These are phyloP conservation scores for Emmonsiellopsis sp. DNA, from an alignment of 2,329 filamentous ascomycete genomes.

Conservation along the genomic window DNA sequence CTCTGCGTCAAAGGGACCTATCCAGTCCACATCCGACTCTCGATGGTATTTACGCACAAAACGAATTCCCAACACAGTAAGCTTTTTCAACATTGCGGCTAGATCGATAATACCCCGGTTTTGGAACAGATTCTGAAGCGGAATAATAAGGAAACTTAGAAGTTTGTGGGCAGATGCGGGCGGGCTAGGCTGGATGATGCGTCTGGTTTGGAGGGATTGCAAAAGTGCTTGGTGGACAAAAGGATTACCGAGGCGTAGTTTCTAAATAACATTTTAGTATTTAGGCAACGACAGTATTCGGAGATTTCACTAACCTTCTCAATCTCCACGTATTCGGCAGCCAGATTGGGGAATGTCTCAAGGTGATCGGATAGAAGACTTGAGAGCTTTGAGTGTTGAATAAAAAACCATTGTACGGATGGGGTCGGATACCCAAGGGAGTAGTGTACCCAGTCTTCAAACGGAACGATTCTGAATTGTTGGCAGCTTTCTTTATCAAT, in stretches of 20 bases:
- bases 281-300: neutral
- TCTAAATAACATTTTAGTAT: conserved; percentile 15
- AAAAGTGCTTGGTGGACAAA: conserved; percentile 29
- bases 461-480: conserved; percentile 29
- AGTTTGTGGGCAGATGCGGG: conserved; percentile 12
- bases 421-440: conserved; percentile 25
- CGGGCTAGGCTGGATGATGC: conserved; percentile 1
- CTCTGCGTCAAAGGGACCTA: conserved; percentile 21
- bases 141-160: conserved; percentile 27
- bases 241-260: conserved; percentile 26
- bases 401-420: conserved; percentile 30
- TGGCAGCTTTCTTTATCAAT: conserved; percentile 31
- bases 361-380: conserved; percentile 20
- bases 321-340: conserved; percentile 24
- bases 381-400: conserved; percentile 26
- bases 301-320: conserved; percentile 22
- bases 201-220: conserved; percentile 17
- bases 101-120: conserved; percentile 20
- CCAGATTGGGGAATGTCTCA: conserved; percentile 21
- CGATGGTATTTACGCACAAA: conserved; percentile 28
- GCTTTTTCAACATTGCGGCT: conserved; percentile 24
- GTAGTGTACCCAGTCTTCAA: conserved; percentile 32
- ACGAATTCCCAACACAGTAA: conserved; percentile 26
- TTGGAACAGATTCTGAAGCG: conserved; percentile 29
- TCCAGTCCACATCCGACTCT: conserved; percentile 25